Conservation (phyloP, 2,329 filamentous ascomycete genomes). For the Alternaria arborescens region DNA sequence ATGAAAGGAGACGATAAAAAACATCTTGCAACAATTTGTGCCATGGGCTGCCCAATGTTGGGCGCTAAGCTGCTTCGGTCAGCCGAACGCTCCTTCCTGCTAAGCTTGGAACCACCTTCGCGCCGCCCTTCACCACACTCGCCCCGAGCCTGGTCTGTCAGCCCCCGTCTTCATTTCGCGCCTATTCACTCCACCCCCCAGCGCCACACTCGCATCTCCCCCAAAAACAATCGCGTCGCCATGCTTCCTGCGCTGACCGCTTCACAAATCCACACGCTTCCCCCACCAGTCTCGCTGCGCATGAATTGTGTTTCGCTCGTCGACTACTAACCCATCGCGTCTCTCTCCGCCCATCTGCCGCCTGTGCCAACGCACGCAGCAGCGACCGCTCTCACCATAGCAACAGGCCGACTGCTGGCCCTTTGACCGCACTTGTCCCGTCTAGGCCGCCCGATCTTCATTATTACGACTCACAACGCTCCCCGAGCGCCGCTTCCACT, state of each 20-base stretch:
- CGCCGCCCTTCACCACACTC: conserved; percentile 37
- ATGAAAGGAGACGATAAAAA: conserved; percentile 27
- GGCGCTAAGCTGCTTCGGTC: conserved; percentile 15
- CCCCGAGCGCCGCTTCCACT: conserved; percentile 44
- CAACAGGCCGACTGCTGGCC: conserved; percentile 50
- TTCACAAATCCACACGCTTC: conserved; percentile 8
- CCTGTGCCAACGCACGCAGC: conserved; percentile 48
- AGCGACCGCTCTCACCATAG: conserved; percentile 50
- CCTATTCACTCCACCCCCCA: conserved; percentile 27
- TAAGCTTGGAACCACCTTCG: conserved; percentile 24
- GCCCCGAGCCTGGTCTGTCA: conserved; percentile 37
- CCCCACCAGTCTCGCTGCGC: conserved; percentile 21
- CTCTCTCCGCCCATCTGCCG: conserved; percentile 29
- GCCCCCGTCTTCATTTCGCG: conserved; percentile 42
- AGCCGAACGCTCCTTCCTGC: conserved; percentile 33
- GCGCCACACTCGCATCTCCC: conserved; percentile 26
- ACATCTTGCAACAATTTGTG: conserved; percentile 17
- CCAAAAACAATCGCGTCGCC: conserved; percentile 24
- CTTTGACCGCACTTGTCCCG: conserved; percentile 35
- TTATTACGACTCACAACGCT: conserved; percentile 47
- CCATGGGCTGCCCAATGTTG: conserved; percentile 19
- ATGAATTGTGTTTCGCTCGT: conserved; percentile 24
- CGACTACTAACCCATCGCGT: conserved; percentile 21
- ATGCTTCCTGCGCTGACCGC: conserved; percentile 34
- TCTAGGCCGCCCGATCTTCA: conserved; percentile 43